Evolutionary conservation across 257 asterid species (phyloP), one percentile per base, ranked within the genome.

Genomic region (Nicotiana undulata): DNA sequence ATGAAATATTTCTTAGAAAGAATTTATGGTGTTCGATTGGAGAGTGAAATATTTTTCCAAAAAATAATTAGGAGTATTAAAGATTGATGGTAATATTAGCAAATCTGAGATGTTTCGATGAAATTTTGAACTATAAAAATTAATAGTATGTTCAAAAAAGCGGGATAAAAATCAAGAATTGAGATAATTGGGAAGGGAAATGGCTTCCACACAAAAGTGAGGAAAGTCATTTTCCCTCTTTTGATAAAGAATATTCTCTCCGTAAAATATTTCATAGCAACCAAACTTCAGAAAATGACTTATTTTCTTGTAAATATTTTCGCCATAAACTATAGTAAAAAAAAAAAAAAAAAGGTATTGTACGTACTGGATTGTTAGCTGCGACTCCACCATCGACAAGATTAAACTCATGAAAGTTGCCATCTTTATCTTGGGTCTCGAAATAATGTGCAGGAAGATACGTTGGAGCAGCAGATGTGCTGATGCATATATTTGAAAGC

Each of bases 401-500:
- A 75, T 91, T 44, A 32, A 70, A 70, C 3, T 40, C 77, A 3
- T 70, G 77, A 1, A 66, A 68, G 29, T 86, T 70, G 29, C 89
- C 94, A 16, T 83, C 49, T 0, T 37, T 63, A 32, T 60, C 87
- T 31, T 70, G 53, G 44, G 64, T 86, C 32, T 31, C 79, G 82
- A 91, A 91, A 80, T 67, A 20, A 82, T 91, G 77, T 6, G 90
- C 87, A 1, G 93, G 93, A 31, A 89, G 85, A 81, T 70, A 77
- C 0, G 93, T 91, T 3, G 95, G 95, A 58, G 95, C 92, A 2
- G 92, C 95, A 0, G 93, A 89, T 3, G 95, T 89, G 37, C 91
- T 83, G 20, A 89, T 87, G 86, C 82, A 79, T 56, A 79, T 46
- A 49, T 91, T 93, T 2, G 89, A 83, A 10, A 91, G 22, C 1